Percentiles rank a stretch among this genome's conserved stretches.
Conservation (phyloP, 345 rosid genomes). For the Acer negundo region DNA sequence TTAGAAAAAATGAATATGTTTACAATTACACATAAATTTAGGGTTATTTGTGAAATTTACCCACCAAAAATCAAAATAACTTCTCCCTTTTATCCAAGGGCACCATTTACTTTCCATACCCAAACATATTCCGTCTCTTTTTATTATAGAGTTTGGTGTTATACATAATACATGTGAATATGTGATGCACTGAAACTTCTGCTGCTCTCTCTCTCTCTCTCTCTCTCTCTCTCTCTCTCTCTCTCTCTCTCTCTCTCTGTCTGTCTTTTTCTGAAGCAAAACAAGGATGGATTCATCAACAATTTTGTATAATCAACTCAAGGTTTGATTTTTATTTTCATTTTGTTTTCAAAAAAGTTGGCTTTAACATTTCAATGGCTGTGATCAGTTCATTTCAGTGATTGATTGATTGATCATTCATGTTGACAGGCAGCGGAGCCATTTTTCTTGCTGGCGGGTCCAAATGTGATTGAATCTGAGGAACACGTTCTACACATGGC, state of each 20-base stretch:
- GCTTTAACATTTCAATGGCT: neutral
- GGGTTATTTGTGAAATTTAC: too few relatives aligned
- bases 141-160: too few relatives aligned
- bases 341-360: neutral
- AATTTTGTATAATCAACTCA: slow-evolving; percentile 61
- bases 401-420: slow-evolving; percentile 4
- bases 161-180: too few relatives aligned
- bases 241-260: neutral
- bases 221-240: neutral
- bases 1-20: too few relatives aligned
- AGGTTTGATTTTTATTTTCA: slow-evolving; percentile 38
- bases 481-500: slow-evolving; percentile 86
- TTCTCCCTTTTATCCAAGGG: too few relatives aligned
- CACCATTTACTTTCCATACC: too few relatives aligned
- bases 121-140: too few relatives aligned
- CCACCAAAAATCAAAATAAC: too few relatives aligned
- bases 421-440: slow-evolving; percentile 73
- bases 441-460: slow-evolving; percentile 90
- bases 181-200: too few relatives aligned
- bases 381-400: too few relatives aligned
- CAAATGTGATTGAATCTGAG: slow-evolving; percentile 96
- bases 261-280: slow-evolving; percentile 7
- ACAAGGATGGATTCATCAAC: slow-evolving; percentile 56
- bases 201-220: neutral
- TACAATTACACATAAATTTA: too few relatives aligned